Percentiles rank a stretch among this genome's conserved stretches.
Conservation (phyloP, 163 green algal species). For the Chlorella variabilis region DNA sequence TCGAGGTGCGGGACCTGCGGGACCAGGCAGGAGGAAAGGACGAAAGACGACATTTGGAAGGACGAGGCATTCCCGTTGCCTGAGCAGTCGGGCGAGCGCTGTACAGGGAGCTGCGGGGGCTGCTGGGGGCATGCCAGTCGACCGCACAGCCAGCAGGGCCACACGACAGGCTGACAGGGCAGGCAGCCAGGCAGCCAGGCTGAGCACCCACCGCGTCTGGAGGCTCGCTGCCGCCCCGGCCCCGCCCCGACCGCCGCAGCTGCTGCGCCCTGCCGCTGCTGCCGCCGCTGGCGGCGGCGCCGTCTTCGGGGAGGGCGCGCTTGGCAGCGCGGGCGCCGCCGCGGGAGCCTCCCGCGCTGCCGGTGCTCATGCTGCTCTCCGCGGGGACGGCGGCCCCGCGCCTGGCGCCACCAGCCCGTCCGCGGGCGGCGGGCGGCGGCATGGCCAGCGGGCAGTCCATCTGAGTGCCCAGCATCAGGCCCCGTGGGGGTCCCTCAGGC, state of each 20-base stretch:
- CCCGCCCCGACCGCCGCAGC: slow-evolving; percentile 27
- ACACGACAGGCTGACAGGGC: not conserved
- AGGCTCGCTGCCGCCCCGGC: not conserved
- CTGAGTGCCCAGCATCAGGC: slow-evolving; percentile 11
- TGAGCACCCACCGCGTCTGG: not conserved
- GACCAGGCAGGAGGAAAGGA: not conserved
- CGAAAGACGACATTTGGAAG: not conserved
- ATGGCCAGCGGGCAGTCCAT: slow-evolving; percentile 12
- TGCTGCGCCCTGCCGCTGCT: not conserved
- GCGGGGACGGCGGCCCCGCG: not conserved
- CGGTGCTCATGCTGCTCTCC: slow-evolving; percentile 16
- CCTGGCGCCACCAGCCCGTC: not conserved
- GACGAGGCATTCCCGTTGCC: too few relatives aligned
- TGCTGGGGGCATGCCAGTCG: not conserved
- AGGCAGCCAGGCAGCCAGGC: not conserved
- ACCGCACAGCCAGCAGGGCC: not conserved
- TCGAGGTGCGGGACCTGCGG: slow-evolving; percentile 25
- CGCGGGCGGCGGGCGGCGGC: slow-evolving; percentile 15
- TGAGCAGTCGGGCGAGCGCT: too few relatives aligned
- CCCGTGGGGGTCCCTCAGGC: not conserved
- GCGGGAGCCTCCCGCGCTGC: not conserved
- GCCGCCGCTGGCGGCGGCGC: not conserved
- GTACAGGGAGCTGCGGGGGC: too few relatives aligned
- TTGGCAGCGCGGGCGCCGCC: slow-evolving; percentile 19
- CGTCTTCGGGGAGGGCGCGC: not conserved